These are phyloP conservation scores for Oleoguttula mirabilis DNA, from an alignment of 495 filamentous ascomycete species.

Conservation along the genomic window DNA sequence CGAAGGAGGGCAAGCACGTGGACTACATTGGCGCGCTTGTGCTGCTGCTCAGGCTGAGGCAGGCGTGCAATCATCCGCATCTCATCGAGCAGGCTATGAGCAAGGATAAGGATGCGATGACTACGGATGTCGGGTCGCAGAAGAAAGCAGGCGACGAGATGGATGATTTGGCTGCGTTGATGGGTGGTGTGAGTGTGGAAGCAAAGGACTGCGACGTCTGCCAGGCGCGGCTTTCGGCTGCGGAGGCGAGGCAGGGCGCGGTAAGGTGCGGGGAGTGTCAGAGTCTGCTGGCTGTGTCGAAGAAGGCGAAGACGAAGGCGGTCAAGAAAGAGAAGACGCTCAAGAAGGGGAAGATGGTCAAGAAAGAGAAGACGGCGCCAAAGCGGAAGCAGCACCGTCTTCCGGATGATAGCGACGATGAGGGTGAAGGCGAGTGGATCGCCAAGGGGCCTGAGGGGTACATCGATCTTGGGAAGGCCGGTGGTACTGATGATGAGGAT, in stretches of 20 bases:
- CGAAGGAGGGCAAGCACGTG: slow-evolving; percentile 63
- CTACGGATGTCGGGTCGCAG: slow-evolving; percentile 41
- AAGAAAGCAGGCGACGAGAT: slow-evolving; percentile 43
- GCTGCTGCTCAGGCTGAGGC: slow-evolving; percentile 72
- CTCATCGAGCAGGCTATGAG: slow-evolving; percentile 72
- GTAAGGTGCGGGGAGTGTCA: slow-evolving; percentile 64
- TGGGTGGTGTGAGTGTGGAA: slow-evolving; percentile 70
- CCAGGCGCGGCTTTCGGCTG: slow-evolving; percentile 51
- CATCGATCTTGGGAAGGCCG: slow-evolving; percentile 57
- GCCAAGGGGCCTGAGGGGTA: slow-evolving; percentile 51
- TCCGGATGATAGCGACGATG: slow-evolving; percentile 30
- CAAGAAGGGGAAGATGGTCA: slow-evolving; percentile 35
- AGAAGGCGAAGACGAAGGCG: slow-evolving; percentile 36
- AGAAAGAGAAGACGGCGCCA: slow-evolving; percentile 49
- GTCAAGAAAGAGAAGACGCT: too few species aligned
- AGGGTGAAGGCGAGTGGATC: slow-evolving; percentile 64
- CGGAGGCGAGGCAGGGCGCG: slow-evolving; percentile 45
- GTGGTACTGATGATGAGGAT: slow-evolving; percentile 73
- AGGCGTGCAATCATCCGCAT: slow-evolving; percentile 88
- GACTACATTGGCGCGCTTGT: slow-evolving; percentile 80
- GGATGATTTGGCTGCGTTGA: slow-evolving; percentile 73
- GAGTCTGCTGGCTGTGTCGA: slow-evolving; percentile 41
- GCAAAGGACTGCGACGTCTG: slow-evolving; percentile 84
- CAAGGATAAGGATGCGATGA: slow-evolving; percentile 74
- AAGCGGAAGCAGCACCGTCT: slow-evolving; percentile 27